phyloP scores from a whole-genome alignment of 768 basidiomycete species.

The Psilocybe cubensis region DNA sequence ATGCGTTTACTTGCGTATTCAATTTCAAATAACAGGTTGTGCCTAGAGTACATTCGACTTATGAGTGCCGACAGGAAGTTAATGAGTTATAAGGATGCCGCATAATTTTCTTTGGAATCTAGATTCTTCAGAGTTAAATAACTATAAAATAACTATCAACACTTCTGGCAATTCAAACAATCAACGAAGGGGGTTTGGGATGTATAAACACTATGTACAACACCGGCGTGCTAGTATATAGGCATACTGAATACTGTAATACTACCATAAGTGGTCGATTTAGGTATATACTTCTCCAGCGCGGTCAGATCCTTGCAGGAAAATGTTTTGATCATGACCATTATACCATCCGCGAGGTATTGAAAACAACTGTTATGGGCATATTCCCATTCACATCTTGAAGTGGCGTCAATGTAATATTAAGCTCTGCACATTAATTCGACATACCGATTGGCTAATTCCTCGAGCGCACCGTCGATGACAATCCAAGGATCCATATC shows the following conservation, averaged over 20 bases:
- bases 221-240: too few relatives aligned
- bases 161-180: too few relatives aligned
- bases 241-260: too few relatives aligned
- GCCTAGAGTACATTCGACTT: conserved; percentile 58
- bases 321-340: background rate
- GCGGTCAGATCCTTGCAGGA: background rate
- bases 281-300: background rate
- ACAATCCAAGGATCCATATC: background rate
- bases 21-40: conserved; percentile 36
- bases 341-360: background rate
- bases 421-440: background rate
- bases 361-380: background rate
- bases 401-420: background rate
- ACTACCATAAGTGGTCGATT: too few relatives aligned
- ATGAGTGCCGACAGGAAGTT: conserved; percentile 47
- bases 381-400: background rate
- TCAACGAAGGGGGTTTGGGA: too few relatives aligned
- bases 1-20: background rate
- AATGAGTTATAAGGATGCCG: conserved; percentile 32
- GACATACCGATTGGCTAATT: background rate
- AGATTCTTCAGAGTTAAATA: too few relatives aligned
- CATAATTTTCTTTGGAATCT: too few relatives aligned
- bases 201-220: too few relatives aligned
- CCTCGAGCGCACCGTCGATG: background rate
- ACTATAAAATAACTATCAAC: too few relatives aligned